Percentiles rank a stretch among this genome's conserved stretches.
Evolutionary conservation across 352 stramenopile species (phyloP).

Genomic region (Phytophthora crassamura): DNA sequence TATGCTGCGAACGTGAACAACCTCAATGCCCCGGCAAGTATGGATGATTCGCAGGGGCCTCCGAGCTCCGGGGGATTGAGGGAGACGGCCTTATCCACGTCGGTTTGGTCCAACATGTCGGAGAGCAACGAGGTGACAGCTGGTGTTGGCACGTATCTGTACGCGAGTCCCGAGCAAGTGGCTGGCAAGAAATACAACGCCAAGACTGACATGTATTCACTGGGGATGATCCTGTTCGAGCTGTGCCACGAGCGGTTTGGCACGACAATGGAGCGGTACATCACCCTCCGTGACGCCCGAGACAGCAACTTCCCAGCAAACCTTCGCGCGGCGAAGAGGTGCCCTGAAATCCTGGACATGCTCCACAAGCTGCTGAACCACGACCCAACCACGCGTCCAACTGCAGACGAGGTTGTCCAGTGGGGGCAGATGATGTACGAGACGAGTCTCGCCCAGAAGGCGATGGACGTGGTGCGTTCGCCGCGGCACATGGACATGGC

Average conservation of each 20-base stretch:
- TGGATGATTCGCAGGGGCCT: slow-evolving; percentile 42
- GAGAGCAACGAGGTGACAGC: slow-evolving; percentile 87
- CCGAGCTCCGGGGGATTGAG: slow-evolving; percentile 27
- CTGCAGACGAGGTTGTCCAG: slow-evolving; percentile 69
- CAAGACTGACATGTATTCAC: slow-evolving; percentile 92
- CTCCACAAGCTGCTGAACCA: slow-evolving; percentile 63
- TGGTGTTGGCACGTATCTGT: slow-evolving; percentile 91
- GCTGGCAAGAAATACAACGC: slow-evolving; percentile 91
- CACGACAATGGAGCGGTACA: slow-evolving; percentile 91
- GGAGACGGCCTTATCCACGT: slow-evolving; percentile 52
- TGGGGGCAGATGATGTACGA: slow-evolving; percentile 86
- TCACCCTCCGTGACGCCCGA: slow-evolving; percentile 78
- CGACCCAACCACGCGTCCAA: slow-evolving; percentile 60
- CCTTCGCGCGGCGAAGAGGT: slow-evolving; percentile 58
- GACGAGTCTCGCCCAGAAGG: slow-evolving; percentile 59
- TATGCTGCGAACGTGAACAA: slow-evolving; percentile 88
- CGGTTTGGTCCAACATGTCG: slow-evolving; percentile 74
- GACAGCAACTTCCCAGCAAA: slow-evolving; percentile 70
- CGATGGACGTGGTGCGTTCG: slow-evolving; percentile 60
- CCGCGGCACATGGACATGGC: slow-evolving; percentile 45
- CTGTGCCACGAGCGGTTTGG: slow-evolving; percentile 89
- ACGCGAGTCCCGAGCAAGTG: slow-evolving; percentile 91
- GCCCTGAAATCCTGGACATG: slow-evolving; percentile 77
- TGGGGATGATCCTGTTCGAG: slow-evolving; percentile 94
- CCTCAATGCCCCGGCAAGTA: slow-evolving; percentile 44